A percentile compares a stretch with the other conserved stretches of the same genome.
phyloP scores from a whole-genome alignment of 1,284 basidiomycete species.

The Schizophyllum commune region DNA sequence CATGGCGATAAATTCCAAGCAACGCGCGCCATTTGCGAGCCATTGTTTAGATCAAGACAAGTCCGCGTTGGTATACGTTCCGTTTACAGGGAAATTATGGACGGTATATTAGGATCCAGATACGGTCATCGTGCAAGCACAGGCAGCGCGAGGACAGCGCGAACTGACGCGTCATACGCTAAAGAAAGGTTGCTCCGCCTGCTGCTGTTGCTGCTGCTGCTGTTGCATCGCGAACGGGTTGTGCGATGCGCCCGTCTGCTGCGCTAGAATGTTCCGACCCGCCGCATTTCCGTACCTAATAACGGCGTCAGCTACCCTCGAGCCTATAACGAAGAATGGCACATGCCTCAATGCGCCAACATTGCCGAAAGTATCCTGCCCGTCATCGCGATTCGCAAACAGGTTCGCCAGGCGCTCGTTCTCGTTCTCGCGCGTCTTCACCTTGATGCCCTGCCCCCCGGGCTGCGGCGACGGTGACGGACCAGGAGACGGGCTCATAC shows the following conservation, averaged over 20 bases:
- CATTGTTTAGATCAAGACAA: too few relatives aligned
- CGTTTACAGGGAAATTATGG: background rate
- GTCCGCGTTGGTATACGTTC: background rate
- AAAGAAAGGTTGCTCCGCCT: constrained; percentile 77
- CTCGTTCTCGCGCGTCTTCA: constrained; percentile 52
- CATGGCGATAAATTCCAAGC: too few relatives aligned
- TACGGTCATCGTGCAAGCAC: too few relatives aligned
- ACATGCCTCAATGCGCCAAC: constrained; percentile 64
- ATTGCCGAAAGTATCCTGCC: constrained; percentile 93
- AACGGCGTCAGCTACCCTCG: constrained; percentile 3
- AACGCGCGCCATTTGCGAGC: too few relatives aligned
- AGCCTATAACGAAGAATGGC: constrained; percentile 2
- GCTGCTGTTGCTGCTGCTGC: constrained; percentile 50
- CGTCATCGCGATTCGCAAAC: constrained; percentile 82
- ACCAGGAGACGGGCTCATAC: background rate
- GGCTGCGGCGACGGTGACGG: background rate
- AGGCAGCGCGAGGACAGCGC: background rate
- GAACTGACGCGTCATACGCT: constrained; percentile 37
- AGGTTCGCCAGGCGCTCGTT: constrained; percentile 73
- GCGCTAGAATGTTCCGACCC: constrained; percentile 42
- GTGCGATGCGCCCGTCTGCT: constrained; percentile 54
- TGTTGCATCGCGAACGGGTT: constrained; percentile 68
- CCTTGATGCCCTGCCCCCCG: constrained; percentile 13
- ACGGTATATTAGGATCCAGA: background rate
- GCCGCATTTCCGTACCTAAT: constrained; percentile 62